These are phyloP conservation scores for Vigna trinervia DNA, from an alignment of 306 rosid genomes.

Conservation along the genomic window DNA sequence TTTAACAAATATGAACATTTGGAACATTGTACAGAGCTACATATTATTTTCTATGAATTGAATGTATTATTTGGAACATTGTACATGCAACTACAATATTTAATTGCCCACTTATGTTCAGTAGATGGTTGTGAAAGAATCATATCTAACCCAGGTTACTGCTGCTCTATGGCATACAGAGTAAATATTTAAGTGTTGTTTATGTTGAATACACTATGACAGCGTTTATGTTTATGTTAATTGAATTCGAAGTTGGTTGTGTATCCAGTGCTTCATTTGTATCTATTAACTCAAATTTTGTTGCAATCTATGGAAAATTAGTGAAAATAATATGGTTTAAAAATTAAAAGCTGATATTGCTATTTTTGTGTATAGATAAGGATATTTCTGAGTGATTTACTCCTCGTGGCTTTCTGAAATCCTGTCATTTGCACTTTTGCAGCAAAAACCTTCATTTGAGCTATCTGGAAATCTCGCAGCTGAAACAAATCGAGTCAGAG, in stretches of 20 bases:
- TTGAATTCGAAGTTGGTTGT: slow-evolving; percentile 4
- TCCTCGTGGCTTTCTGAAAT: slow-evolving; percentile 38
- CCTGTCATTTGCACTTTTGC: slow-evolving; percentile 56
- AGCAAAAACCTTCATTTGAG: slow-evolving; percentile 96
- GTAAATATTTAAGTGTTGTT: neutral
- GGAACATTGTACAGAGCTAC: neutral
- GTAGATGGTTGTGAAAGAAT: slow-evolving; percentile 24
- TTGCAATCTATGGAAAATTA: slow-evolving; percentile 23
- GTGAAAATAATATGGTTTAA: slow-evolving; percentile 13
- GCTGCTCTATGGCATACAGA: slow-evolving; percentile 9
- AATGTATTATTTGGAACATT: neutral
- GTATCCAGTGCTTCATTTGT: slow-evolving; percentile 8
- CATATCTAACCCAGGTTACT: slow-evolving; percentile 12
- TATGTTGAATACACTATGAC: slow-evolving; percentile 11
- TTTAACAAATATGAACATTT: neutral
- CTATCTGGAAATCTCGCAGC: slow-evolving; percentile 98
- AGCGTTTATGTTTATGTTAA: slow-evolving; percentile 5
- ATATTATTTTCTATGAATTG: slow-evolving; percentile 1
- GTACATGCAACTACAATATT: neutral
- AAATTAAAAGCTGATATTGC: slow-evolving; percentile 22
- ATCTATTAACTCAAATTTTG: slow-evolving; percentile 10
- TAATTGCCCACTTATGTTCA: neutral
- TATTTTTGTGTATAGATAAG: slow-evolving; percentile 3
- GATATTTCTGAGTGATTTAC: slow-evolving; percentile 22
- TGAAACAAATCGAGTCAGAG: slow-evolving; percentile 92